phyloP scores from a whole-genome alignment of 257 asterid species.

The Petrea volubilis region DNA sequence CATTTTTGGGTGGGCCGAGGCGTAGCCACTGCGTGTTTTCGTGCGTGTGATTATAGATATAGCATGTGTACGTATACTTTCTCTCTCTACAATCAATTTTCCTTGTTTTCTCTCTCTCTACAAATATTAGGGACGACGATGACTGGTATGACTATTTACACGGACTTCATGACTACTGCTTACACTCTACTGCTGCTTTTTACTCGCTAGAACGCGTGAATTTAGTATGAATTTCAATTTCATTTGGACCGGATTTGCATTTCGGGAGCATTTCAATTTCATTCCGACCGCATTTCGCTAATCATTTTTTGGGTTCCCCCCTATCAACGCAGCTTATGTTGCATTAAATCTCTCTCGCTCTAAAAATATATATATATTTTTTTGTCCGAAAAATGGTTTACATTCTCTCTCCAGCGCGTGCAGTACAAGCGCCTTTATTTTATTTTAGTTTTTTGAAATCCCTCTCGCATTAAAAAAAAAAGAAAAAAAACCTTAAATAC shows the following conservation, averaged over 20 bases:
- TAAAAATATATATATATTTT: slow-evolving; percentile 7
- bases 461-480: too few species aligned
- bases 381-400: slow-evolving; percentile 13
- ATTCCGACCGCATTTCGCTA: slow-evolving; percentile 74
- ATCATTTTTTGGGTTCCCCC: slow-evolving; percentile 31
- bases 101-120: slow-evolving; percentile 29
- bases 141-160: slow-evolving; percentile 48
- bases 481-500: too few species aligned
- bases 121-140: slow-evolving; percentile 21
- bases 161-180: slow-evolving; percentile 56
- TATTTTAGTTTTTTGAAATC: background rate
- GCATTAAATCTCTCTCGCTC: slow-evolving; percentile 46
- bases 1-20: slow-evolving; percentile 25
- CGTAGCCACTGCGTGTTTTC: slow-evolving; percentile 20
- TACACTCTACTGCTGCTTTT: slow-evolving; percentile 27
- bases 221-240: slow-evolving; percentile 53
- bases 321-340: slow-evolving; percentile 73
- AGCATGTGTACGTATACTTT: background rate
- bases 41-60: background rate
- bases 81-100: slow-evolving; percentile 21
- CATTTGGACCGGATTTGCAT: slow-evolving; percentile 50
- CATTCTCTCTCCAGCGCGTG: slow-evolving; percentile 27
- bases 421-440: background rate
- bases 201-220: slow-evolving; percentile 59
- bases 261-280: slow-evolving; percentile 64